Base-by-base conservation (phyloP, 2,329 filamentous ascomycete genomes). In the Colletotrichum sojae region DNA sequence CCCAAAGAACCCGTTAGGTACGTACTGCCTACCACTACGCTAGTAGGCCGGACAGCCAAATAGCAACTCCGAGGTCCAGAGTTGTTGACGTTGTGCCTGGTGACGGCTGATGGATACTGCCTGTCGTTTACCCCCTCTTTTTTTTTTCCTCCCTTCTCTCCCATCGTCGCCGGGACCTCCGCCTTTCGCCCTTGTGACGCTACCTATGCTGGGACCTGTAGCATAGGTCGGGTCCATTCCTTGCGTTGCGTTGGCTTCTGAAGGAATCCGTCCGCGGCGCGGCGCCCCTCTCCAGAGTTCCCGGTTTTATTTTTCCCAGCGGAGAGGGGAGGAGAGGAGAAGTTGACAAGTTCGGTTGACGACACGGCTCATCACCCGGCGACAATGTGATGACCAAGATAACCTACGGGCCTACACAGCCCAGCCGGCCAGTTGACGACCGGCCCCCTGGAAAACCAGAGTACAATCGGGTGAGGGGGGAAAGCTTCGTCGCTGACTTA, bases 201-300 rank as follows among this genome's bases (percentile, higher is more conserved):
- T 67, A 66, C 61, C 67, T 67, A 66, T 67, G 51, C 62, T 56
- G 62, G 67, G 67, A 69, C 67, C 67, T 69, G 67, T 62, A 69
- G 67, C 49, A 36, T 8, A 60, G 56, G 62, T 56, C 51, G 62
- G 66, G 20, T 67, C 62, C 51, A 59, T 67, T 46, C 54, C 60
- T 65, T 54, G n/a, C n/a, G 51, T 65, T 54, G 51, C 55, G 62
- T 66, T 66, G 49, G 55, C 62, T 65, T 61, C 56, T 69, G 62
- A 67, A 67, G 62, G 67, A 69, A 66, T 18, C 55, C 62, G 56
- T 66, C 55, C 51, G 62, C 51, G 43, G 54, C 40, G 31, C 61
- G 46, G 48, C 36, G 40, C 45, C 66, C 67, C 62, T 67, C 67
- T 46, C 56, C 63, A 69, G 63, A 40, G 51, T 49, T 56, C 62